Conservation (phyloP, 2,329 filamentous ascomycete genomes). For the Talaromyces rugulosus region DNA sequence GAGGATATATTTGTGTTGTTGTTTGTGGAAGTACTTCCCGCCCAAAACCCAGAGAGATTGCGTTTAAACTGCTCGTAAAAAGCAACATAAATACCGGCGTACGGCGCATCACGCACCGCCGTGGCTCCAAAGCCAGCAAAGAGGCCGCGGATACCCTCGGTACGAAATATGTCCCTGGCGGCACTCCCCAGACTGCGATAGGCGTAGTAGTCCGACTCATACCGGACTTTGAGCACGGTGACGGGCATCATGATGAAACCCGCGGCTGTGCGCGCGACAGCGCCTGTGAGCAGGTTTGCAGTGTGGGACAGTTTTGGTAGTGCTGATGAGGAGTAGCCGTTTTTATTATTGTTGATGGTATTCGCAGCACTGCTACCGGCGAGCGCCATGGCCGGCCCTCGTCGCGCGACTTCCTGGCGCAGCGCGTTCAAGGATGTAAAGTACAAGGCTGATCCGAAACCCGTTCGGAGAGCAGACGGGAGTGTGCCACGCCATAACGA, state of each 20-base stretch:
- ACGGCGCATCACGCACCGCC: conserved; percentile 89
- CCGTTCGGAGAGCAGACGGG: conserved; percentile 88
- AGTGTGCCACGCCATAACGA: conserved; percentile 89
- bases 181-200: conserved; percentile 75
- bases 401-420: conserved; percentile 60
- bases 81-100: conserved; percentile 89
- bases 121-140: conserved; percentile 94
- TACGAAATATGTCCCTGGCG: conserved; percentile 66
- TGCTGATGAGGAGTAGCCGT: conserved; percentile 56
- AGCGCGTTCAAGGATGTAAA: conserved; percentile 84
- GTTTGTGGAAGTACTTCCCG: neutral
- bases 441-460: conserved; percentile 88
- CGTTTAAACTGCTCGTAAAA: conserved; percentile 69
- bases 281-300: conserved; percentile 81
- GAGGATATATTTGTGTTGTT: conserved; percentile 18
- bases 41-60: conserved; percentile 22
- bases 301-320: conserved; percentile 78
- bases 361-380: conserved; percentile 15
- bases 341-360: conserved; percentile 16
- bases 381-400: conserved; percentile 38
- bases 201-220: conserved; percentile 80
- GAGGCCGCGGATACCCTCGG: conserved; percentile 75
- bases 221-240: conserved; percentile 94
- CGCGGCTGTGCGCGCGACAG: conserved; percentile 75
- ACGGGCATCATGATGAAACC: conserved; percentile 93